phyloP scores from a whole-genome alignment of 1,284 basidiomycete genomes.

The Cystobasidiaceae sp. region DNA sequence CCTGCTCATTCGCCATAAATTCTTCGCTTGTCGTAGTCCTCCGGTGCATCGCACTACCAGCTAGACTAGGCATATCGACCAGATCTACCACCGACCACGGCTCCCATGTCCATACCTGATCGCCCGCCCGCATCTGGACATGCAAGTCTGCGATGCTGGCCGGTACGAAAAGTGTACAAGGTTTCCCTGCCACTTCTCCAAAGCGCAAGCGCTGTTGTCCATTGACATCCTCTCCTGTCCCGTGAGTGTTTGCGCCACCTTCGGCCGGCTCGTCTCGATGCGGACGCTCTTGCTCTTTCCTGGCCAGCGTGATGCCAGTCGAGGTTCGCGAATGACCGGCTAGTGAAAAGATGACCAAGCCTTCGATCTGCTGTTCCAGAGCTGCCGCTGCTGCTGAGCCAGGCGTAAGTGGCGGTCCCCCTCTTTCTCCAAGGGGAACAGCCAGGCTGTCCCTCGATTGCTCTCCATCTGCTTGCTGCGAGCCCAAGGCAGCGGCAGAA shows the following conservation, averaged over 20 bases:
- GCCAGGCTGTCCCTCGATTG: neutral
- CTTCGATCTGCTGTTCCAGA: slow-evolving; percentile 2
- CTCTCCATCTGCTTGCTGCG: neutral
- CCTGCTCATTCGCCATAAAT: too few relatives aligned
- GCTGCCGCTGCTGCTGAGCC: neutral
- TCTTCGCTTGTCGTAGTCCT: neutral
- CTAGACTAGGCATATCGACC: too few relatives aligned
- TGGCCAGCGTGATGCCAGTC: neutral
- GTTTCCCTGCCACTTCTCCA: too few relatives aligned
- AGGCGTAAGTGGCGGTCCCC: neutral
- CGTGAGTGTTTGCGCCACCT: neutral
- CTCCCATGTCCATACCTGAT: slow-evolving; percentile 24
- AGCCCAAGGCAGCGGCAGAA: too few relatives aligned
- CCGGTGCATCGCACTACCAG: too few relatives aligned
- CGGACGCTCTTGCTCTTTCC: slow-evolving; percentile 6
- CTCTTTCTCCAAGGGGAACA: too few relatives aligned
- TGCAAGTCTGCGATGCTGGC: slow-evolving; percentile 26
- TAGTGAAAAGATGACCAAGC: slow-evolving; percentile 24
- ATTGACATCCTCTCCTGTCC: neutral
- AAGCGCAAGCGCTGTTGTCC: too few relatives aligned
- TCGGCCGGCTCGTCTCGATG: neutral
- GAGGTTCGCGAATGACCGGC: slow-evolving; percentile 8
- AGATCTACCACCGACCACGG: slow-evolving; percentile 23
- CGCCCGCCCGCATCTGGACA: neutral
- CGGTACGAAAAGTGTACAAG: neutral